These are phyloP conservation scores for Fraxinus sp. DNA, from an alignment of 305 asterid species.

Conservation along the genomic window DNA sequence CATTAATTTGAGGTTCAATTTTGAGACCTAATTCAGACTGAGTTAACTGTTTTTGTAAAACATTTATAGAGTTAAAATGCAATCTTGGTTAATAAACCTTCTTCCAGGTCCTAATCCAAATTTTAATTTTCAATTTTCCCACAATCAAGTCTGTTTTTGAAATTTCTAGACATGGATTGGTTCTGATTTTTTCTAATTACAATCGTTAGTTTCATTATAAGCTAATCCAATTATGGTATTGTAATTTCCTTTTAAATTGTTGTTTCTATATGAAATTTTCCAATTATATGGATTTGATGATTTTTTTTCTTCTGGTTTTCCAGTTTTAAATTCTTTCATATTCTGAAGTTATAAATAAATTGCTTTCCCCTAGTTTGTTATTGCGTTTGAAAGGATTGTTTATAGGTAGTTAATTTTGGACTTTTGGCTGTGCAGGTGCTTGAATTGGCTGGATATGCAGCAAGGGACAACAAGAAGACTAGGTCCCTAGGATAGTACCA, in stretches of 20 bases:
- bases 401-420: background rate
- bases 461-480: slow-evolving; percentile 15
- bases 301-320: background rate
- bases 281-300: background rate
- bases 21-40: no score
- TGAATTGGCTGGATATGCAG: slow-evolving; percentile 23
- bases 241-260: background rate
- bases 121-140: background rate
- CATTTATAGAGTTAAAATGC: no score
- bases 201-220: background rate
- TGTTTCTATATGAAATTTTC: background rate
- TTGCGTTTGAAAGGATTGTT: background rate
- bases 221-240: background rate
- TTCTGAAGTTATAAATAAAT: background rate
- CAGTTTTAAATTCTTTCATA: background rate
- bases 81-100: no score
- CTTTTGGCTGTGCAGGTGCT: slow-evolving; percentile 8
- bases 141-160: background rate
- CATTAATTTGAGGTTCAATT: no score
- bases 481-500: slow-evolving; percentile 9
- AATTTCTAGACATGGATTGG: background rate
- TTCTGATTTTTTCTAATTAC: background rate
- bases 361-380: background rate
- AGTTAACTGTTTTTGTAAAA: no score
- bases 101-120: no score